Percentiles rank a stretch among this genome's conserved stretches.
These are phyloP conservation scores for Alternaria alternata DNA, from an alignment of 2,329 filamentous ascomycete genomes.

Conservation along the genomic window DNA sequence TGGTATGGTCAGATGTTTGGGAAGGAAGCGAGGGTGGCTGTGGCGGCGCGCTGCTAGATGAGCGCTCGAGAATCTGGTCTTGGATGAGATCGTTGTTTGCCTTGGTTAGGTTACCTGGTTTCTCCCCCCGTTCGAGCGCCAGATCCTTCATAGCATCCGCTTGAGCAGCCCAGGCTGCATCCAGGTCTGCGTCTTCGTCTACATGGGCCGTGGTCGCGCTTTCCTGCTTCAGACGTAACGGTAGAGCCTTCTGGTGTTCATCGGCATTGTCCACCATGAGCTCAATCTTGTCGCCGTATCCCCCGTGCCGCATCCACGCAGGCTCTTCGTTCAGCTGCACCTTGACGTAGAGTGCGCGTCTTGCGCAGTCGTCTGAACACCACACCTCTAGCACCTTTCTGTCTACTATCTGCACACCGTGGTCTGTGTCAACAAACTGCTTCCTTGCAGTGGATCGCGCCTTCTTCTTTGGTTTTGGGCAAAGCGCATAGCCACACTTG, in stretches of 20 bases:
- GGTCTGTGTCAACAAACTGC: constrained; percentile 71
- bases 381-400: constrained; percentile 80
- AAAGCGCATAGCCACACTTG: constrained; percentile 85
- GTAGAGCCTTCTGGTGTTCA: constrained; percentile 37
- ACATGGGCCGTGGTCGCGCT: constrained; percentile 13
- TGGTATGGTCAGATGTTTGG: constrained; percentile 33
- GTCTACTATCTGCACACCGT: constrained; percentile 70
- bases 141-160: constrained; percentile 50
- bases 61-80: constrained; percentile 43
- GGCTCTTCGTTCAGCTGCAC: constrained; percentile 87
- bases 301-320: constrained; percentile 78
- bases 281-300: constrained; percentile 48
- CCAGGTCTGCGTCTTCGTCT: constrained; percentile 42
- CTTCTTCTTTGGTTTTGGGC: constrained; percentile 67
- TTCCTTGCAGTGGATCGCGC: constrained; percentile 60
- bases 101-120: constrained; percentile 39
- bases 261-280: constrained; percentile 50
- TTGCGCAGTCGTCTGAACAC: constrained; percentile 83
- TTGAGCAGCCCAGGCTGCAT: constrained; percentile 44
- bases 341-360: constrained; percentile 82
- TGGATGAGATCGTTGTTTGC: constrained; percentile 44
- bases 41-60: constrained; percentile 29
- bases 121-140: constrained; percentile 56
- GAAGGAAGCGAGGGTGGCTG: constrained; percentile 36
- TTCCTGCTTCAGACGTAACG: constrained; percentile 40